A percentile compares a stretch with the other conserved stretches of the same genome.
phyloP scores from a whole-genome alignment of 768 basidiomycete species.

The Macrolepiota fuliginosa region DNA sequence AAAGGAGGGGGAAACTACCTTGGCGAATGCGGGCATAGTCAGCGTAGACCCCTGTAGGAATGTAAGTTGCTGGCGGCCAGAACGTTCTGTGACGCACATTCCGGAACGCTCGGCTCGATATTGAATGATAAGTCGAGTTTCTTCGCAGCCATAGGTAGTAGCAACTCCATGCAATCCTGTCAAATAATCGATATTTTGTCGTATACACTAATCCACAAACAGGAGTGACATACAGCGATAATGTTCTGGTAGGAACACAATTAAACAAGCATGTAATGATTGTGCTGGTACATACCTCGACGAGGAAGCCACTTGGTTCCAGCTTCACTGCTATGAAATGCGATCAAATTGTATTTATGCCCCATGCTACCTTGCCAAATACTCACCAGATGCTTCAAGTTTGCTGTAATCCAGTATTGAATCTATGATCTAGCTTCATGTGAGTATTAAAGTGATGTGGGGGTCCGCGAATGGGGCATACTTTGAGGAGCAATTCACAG shows the following conservation, averaged over 20 bases:
- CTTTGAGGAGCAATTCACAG: constrained; percentile 72
- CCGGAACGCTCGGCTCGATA: constrained; percentile 63
- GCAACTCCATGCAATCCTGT: constrained; percentile 75
- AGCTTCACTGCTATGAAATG: constrained; percentile 56
- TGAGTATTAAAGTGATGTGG: constrained; percentile 3
- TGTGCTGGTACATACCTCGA: constrained; percentile 43
- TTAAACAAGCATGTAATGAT: background rate
- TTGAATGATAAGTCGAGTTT: constrained; percentile 74
- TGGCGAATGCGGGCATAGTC: constrained; percentile 76
- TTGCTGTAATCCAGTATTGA: constrained; percentile 81
- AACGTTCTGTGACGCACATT: constrained; percentile 38
- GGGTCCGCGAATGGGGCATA: constrained; percentile 16
- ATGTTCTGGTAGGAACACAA: constrained; percentile 42
- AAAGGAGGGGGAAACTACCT: constrained; percentile 32
- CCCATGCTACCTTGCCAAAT: background rate
- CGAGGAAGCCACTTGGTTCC: constrained; percentile 61
- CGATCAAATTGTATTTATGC: background rate
- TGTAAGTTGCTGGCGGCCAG: background rate
- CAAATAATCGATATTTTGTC: constrained; percentile 8
- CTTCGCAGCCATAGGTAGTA: constrained; percentile 72
- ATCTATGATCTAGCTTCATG: constrained; percentile 61
- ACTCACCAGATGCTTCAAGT: constrained; percentile 66
- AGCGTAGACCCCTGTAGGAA: constrained; percentile 55
- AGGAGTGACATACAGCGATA: constrained; percentile 48
- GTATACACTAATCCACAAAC: background rate